Percentiles rank a stretch among this genome's conserved stretches.
Evolutionary conservation across 371 early-diverging fungal species (phyloP).

Genomic region (Mortierella polycephala): DNA sequence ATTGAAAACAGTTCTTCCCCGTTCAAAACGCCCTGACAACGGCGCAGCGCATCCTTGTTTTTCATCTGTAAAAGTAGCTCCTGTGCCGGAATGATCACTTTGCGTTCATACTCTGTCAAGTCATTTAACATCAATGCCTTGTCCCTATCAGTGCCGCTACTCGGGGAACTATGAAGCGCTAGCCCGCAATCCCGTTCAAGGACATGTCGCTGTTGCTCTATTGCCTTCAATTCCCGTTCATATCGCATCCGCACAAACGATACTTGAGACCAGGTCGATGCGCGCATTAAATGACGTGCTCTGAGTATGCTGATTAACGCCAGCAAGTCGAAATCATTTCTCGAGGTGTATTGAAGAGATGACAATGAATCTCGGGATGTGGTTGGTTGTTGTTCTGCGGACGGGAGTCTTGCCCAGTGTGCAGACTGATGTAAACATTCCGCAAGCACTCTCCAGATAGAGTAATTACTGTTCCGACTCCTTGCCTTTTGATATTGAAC

Average conservation of each 20-base stretch:
- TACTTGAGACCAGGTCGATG: slow-evolving; percentile 33
- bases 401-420: background rate
- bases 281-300: slow-evolving; percentile 41
- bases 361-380: background rate
- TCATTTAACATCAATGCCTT: background rate
- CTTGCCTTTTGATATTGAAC: slow-evolving; percentile 40
- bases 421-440: slow-evolving; percentile 19
- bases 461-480: slow-evolving; percentile 36
- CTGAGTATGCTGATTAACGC: slow-evolving; percentile 34
- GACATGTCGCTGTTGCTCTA: slow-evolving; percentile 1
- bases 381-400: background rate
- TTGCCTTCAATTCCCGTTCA: slow-evolving; percentile 19
- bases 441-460: slow-evolving; percentile 36
- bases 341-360: background rate
- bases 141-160: background rate
- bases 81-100: slow-evolving; percentile 24
- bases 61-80: slow-evolving; percentile 1
- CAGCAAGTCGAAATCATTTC: slow-evolving; percentile 2
- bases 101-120: slow-evolving; percentile 21
- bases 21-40: background rate
- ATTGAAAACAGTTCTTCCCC: background rate
- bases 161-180: background rate
- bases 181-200: slow-evolving; percentile 21
- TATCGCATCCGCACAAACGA: slow-evolving; percentile 30
- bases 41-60: background rate